These are phyloP conservation scores for Arabis hirsuta DNA, from an alignment of 345 rosid genomes.

Conservation along the genomic window DNA sequence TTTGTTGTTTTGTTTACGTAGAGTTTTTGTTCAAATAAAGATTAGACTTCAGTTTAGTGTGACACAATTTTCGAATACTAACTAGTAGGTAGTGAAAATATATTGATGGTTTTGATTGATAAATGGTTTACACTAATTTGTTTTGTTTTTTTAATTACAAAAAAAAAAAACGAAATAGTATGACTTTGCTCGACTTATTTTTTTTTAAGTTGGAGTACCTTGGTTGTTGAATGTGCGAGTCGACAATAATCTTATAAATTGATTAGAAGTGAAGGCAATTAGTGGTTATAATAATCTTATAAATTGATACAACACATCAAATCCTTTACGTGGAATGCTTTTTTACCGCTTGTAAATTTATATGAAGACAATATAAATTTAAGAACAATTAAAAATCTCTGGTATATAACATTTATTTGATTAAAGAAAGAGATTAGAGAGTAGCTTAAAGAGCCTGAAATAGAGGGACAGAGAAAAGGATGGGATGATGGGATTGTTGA, in stretches of 20 bases:
- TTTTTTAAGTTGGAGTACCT: not conserved
- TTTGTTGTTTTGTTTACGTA: slow-evolving; percentile 7
- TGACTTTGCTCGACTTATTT: not conserved
- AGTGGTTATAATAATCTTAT: not conserved
- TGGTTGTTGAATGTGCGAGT: slow-evolving; percentile 3
- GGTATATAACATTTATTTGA: not conserved
- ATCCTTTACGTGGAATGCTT: too few species aligned
- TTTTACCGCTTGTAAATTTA: too few species aligned
- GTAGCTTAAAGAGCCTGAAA: slow-evolving; percentile 10
- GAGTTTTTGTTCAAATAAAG: too few species aligned
- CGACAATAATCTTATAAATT: slow-evolving; percentile 21
- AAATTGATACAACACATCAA: too few species aligned
- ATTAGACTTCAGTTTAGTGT: not conserved
- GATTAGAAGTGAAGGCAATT: not conserved
- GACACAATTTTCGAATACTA: not conserved
- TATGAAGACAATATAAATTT: too few species aligned
- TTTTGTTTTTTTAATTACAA: too few species aligned
- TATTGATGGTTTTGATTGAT: not conserved
- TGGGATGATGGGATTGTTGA: slow-evolving; percentile 22
- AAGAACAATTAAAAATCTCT: not conserved
- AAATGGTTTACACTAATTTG: not conserved
- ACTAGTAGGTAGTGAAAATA: not conserved
- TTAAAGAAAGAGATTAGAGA: slow-evolving; percentile 6
- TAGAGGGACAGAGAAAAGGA: slow-evolving; percentile 33
- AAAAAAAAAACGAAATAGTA: not conserved